Evolutionary conservation across 75 land plant species (phyloP).

Genomic region (Picea sitchensis): DNA sequence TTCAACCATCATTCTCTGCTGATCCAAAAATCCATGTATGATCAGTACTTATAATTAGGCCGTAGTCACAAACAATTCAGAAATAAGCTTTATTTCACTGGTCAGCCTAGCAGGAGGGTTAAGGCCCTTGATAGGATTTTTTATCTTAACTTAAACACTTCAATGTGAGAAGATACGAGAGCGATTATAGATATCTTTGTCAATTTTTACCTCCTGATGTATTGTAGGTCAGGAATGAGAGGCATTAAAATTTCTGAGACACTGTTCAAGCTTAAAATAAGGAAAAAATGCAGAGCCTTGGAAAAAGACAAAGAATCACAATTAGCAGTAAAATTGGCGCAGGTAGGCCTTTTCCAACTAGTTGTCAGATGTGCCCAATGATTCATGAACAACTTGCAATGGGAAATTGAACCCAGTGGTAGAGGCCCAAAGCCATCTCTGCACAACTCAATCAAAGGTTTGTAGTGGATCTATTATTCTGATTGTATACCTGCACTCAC

Average conservation of each 20-base stretch:
- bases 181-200: not conserved
- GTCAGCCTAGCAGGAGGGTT: not conserved
- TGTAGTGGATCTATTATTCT: no score
- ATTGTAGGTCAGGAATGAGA: not conserved
- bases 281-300: not conserved
- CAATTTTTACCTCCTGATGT: not conserved
- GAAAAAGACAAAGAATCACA: not conserved
- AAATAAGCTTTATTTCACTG: not conserved
- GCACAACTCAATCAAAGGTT: not conserved
- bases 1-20: constrained; percentile 48
- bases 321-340: not conserved
- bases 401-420: not conserved
- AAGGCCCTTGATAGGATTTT: not conserved
- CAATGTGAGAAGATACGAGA: not conserved
- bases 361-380: not conserved
- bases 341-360: not conserved
- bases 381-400: not conserved
- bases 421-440: not conserved
- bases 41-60: not conserved
- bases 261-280: not conserved
- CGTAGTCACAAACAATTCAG: not conserved
- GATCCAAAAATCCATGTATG: not conserved
- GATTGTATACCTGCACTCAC: no score
- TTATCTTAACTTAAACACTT: not conserved
- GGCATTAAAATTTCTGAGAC: not conserved